Percentiles rank a stretch among this genome's conserved stretches.
Conservation (phyloP, 352 stramenopile species). For the Globisporangium sylvaticum region DNA sequence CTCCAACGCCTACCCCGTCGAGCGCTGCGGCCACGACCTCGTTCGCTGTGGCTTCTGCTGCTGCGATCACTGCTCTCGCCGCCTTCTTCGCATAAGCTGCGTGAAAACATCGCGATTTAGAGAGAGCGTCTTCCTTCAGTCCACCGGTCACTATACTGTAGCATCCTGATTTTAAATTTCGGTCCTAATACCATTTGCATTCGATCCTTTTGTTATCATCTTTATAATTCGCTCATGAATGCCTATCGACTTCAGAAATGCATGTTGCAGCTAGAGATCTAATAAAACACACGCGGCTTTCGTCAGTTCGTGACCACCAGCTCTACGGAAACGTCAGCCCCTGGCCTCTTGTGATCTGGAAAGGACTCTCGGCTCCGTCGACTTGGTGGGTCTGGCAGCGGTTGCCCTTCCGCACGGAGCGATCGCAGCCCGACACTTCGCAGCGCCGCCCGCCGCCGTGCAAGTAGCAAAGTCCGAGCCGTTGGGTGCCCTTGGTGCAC, state of each 20-base stretch:
- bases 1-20: background rate
- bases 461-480: constrained; percentile 74
- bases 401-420: constrained; percentile 73
- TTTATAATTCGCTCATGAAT: background rate
- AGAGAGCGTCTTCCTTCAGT: background rate
- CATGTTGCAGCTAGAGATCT: background rate
- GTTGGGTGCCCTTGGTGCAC: constrained; percentile 75
- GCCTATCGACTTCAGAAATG: background rate
- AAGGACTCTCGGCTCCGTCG: constrained; percentile 25
- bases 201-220: background rate
- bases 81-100: background rate
- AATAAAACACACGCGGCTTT: background rate
- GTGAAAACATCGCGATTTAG: background rate
- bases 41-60: background rate
- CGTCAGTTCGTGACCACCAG: background rate
- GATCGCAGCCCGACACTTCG: constrained; percentile 46
- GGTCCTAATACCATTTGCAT: background rate
- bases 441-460: constrained; percentile 74
- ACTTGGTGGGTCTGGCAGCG: constrained; percentile 66
- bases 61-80: background rate
- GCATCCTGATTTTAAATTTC: background rate
- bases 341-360: constrained; percentile 41
- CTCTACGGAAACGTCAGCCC: constrained; percentile 11
- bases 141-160: background rate
- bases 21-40: background rate